Evolutionary conservation across 208 protist species (phyloP).

Genomic region (Leishmania guyanensis): DNA sequence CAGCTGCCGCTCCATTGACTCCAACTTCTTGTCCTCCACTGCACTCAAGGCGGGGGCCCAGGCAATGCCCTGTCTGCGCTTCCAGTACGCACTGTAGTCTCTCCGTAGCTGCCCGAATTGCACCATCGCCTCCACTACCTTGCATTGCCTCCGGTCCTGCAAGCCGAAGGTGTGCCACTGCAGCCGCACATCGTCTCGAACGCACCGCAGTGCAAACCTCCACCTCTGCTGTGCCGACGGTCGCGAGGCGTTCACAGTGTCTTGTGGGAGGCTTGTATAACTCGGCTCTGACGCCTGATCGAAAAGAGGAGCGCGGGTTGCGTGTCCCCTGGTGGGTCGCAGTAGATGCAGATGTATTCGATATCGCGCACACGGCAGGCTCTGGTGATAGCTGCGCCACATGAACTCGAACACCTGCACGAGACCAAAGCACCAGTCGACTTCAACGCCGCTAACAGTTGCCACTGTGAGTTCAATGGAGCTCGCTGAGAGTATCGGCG

Average conservation of each 20-base stretch:
- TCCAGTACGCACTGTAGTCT: constrained; percentile 70
- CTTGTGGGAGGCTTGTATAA: background rate
- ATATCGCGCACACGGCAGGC: constrained; percentile 55
- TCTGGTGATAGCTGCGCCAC: constrained; percentile 44
- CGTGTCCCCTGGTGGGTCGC: background rate
- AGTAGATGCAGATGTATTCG: constrained; percentile 66
- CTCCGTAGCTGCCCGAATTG: constrained; percentile 58
- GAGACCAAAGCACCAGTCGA: constrained; percentile 61
- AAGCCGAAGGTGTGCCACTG: constrained; percentile 12
- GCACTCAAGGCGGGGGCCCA: constrained; percentile 71
- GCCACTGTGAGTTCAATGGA: constrained; percentile 26
- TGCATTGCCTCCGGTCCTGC: constrained; percentile 17
- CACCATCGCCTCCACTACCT: constrained; percentile 48
- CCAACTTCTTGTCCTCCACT: constrained; percentile 42
- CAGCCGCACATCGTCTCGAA: constrained; percentile 33
- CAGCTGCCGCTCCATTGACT: constrained; percentile 55
- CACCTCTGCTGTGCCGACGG: constrained; percentile 36
- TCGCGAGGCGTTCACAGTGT: background rate
- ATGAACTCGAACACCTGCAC: constrained; percentile 43
- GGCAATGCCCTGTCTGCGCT: constrained; percentile 41
- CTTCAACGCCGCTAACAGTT: constrained; percentile 16
- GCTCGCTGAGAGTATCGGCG: constrained; percentile 12
- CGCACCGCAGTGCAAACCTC: constrained; percentile 42
- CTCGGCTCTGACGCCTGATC: background rate
- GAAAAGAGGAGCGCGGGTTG: background rate